These are phyloP conservation scores for Hypoxylon sp. DNA, from an alignment of 2,329 filamentous ascomycete genomes.

Conservation along the genomic window DNA sequence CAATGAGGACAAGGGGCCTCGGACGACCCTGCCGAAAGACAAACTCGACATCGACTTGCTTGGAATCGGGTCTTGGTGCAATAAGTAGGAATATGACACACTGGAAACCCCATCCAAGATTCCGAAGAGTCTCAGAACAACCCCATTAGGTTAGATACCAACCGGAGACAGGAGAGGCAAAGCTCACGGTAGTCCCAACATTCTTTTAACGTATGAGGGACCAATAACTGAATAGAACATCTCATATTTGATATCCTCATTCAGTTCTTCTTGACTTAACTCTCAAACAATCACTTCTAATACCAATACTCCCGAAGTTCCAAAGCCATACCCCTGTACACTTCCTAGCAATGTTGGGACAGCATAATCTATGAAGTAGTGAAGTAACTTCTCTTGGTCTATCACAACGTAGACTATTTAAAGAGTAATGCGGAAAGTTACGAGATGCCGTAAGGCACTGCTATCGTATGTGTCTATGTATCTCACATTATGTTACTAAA, in stretches of 20 bases:
- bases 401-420: too few relatives aligned
- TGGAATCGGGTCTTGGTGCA: constrained; percentile 16
- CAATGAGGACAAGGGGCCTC: neutral
- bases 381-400: too few relatives aligned
- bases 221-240: neutral
- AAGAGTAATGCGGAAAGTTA: too few relatives aligned
- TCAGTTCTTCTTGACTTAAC: neutral
- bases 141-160: neutral
- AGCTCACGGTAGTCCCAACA: neutral
- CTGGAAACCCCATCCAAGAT: constrained; percentile 41
- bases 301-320: neutral
- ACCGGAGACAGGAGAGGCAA: neutral
- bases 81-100: constrained; percentile 59
- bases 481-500: too few relatives aligned
- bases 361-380: too few relatives aligned
- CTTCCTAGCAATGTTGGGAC: too few relatives aligned
- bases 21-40: neutral
- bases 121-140: neutral
- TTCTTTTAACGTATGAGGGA: neutral
- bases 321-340: neutral
- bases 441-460: too few relatives aligned
- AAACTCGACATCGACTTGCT: constrained; percentile 4
- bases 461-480: too few relatives aligned
- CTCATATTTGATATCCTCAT: neutral
- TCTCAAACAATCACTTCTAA: neutral